Evolutionary conservation across 106 monocot genomes (phyloP), one percentile per base, ranked within the genome.

Genomic region (Posidonia australis): DNA sequence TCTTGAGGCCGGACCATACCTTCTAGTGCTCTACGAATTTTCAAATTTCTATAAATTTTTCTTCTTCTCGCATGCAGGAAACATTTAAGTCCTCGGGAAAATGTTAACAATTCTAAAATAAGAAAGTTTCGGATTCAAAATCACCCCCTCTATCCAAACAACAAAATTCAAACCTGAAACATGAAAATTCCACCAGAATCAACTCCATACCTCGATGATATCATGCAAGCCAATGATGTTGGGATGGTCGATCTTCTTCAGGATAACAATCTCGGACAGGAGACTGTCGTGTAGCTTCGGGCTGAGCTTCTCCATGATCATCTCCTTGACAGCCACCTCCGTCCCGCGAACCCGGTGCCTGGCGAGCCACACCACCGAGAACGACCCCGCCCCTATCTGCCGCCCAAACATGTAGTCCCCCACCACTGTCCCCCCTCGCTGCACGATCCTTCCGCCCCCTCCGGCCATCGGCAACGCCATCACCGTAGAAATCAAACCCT

Each of bases 291-390:
- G 81, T 20, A 96, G 87, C 86, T 96, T 96, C 78, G 77, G 78
- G 78, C 74, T 77, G 13, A 96, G 70, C 47, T 65, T 70, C 9
- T 87, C 87, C 77, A 90, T 78, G 51, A 63, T 53, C 79, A 96
- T 90, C 78, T 96, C 96, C 78, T 96, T 96, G 19, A 96, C 78
- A 3, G 96, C 96, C 10, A 90, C 84, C 70, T 90, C 90, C 28
- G 71, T 74, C 22, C 90, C 84, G 23, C 46, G 53, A 19, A 77
- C 59, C 26, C 90, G 81, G 68, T 90, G 86, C 64, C 80, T 69
- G 28, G 82, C 96, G 46, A 63, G 68, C 96, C 96, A 96, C 43
- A 96, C 96, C 31, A 74, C 76, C 21, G 96, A 87, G 82, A 82
- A 96, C 29, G 96, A 84, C 12, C 94, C 96, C 45, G 84, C 66